These are phyloP conservation scores for Sporothrix globosa DNA, from an alignment of 2,329 filamentous ascomycete species.

Conservation along the genomic window DNA sequence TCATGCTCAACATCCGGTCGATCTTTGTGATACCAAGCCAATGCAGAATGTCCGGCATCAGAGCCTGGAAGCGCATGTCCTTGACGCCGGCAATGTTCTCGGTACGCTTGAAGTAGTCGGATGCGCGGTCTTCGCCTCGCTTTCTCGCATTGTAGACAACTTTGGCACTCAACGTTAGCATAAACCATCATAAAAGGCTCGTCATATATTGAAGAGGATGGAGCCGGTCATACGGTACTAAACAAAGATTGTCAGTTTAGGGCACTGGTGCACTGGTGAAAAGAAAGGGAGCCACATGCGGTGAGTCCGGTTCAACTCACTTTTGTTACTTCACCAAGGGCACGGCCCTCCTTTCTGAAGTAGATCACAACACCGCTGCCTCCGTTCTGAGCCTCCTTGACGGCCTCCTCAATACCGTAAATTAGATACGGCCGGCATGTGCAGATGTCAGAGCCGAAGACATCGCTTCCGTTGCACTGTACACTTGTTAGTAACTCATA, in stretches of 20 bases:
- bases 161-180: slow-evolving; percentile 38
- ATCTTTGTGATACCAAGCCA: slow-evolving; percentile 99
- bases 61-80: slow-evolving; percentile 94
- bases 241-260: slow-evolving; percentile 20
- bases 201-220: no score
- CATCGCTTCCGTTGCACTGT: slow-evolving; percentile 89
- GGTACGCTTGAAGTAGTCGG: slow-evolving; percentile 95
- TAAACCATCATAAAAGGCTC: slow-evolving; percentile 21
- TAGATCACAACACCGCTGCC: slow-evolving; percentile 96
- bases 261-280: no score
- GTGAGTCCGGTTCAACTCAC: slow-evolving; percentile 54
- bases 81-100: slow-evolving; percentile 98
- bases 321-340: slow-evolving; percentile 93
- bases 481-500: neutral
- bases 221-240: slow-evolving; percentile 36
- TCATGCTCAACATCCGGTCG: slow-evolving; percentile 98
- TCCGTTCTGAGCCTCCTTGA: slow-evolving; percentile 93
- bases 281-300: neutral
- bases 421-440: slow-evolving; percentile 95
- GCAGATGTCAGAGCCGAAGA: slow-evolving; percentile 97
- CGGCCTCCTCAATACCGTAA: slow-evolving; percentile 95
- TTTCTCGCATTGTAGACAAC: slow-evolving; percentile 80
- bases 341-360: slow-evolving; percentile 95
- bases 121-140: slow-evolving; percentile 76
- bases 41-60: slow-evolving; percentile 97